These are phyloP conservation scores for Cenococcum geophilum DNA, from an alignment of 495 filamentous ascomycete species.

Conservation along the genomic window DNA sequence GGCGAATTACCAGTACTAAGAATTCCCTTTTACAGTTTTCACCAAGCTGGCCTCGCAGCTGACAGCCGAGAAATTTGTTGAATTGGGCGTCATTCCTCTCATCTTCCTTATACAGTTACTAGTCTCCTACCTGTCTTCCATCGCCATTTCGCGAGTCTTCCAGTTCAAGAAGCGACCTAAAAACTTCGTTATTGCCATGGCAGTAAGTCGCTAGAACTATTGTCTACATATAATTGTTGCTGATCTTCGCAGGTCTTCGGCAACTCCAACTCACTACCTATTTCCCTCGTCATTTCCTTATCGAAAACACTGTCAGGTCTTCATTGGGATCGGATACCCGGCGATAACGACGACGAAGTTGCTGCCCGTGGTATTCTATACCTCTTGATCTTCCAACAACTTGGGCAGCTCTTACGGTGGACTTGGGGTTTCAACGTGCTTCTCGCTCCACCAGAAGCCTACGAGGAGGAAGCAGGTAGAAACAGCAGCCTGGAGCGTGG, in stretches of 20 bases:
- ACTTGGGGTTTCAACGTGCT: constrained; percentile 96
- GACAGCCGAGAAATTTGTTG: constrained; percentile 78
- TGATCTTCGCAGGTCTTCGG: constrained; percentile 64
- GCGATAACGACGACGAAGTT: constrained; percentile 93
- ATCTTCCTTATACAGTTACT: constrained; percentile 85
- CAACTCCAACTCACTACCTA: constrained; percentile 96
- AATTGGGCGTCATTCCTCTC: constrained; percentile 85
- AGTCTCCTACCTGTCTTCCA: constrained; percentile 73
- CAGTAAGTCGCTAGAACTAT: constrained; percentile 46
- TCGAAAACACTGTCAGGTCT: constrained; percentile 86
- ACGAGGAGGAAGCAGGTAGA: constrained; percentile 49
- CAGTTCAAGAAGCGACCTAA: constrained; percentile 74
- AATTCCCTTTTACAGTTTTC: constrained; percentile 59
- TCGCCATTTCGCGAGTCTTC: constrained; percentile 62
- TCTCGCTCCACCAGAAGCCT: constrained; percentile 70
- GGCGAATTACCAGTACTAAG: constrained; percentile 6
- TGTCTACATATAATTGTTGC: background rate
- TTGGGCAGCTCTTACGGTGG: constrained; percentile 92
- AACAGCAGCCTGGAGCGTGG: constrained; percentile 55
- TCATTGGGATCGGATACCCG: constrained; percentile 84
- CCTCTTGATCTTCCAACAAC: constrained; percentile 92
- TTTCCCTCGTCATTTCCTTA: constrained; percentile 85
- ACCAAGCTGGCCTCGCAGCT: constrained; percentile 96
- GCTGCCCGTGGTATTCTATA: constrained; percentile 91
- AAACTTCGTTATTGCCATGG: constrained; percentile 96